Evolutionary conservation across 805 yeast genomes (phyloP), one percentile per base, ranked within the genome.

Genomic region (Zygotorulaspora sp.): DNA sequence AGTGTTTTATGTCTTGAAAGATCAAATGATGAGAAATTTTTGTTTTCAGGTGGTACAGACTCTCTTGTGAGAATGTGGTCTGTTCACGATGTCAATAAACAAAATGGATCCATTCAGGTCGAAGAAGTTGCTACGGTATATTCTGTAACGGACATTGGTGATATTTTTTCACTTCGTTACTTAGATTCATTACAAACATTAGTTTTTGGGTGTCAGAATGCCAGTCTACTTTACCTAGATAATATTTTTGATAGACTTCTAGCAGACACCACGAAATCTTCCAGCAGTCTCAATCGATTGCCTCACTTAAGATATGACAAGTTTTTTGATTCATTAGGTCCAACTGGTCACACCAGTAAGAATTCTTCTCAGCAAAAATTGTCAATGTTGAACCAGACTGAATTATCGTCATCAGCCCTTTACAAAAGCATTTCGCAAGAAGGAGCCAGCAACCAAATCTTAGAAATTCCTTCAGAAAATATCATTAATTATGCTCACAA

Each of bases 161-260:
- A 90, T 60, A 83, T 90, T 12, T 90, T 90, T 56, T 81, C 95
- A 6, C 63, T 90, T 22, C 74, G 78, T 6, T 86, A 92, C 78
- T 70, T 80, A 11, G 74, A 76, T 13, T 47, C 63, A 2, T 58
- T 74, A 8, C 71, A 78, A 32, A 76, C 85, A 0, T 67, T 90
- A 3, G 85, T 80, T 45, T 74, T 86, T 50, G 98, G 98, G 4
- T 81, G 95, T 9, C 97, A 92, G 59, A 90, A 89, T 57, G 96
- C 97, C 3, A 75, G 89, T 1, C 74, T 90, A 12, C 74, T 85
- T 28, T 90, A 84, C 78, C 78, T 85, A 40, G 72, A 72, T 30
- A 52, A 56, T 26, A 42, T 61, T 3, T 47, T 58, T 25, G 49
- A 55, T 14, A 39, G 51, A 30, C 30, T 56, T 12, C 35, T 50